Evolutionary conservation across 352 stramenopile species (phyloP), one percentile per base, ranked within the genome.

Genomic region (Phytophthora kernoviae): DNA sequence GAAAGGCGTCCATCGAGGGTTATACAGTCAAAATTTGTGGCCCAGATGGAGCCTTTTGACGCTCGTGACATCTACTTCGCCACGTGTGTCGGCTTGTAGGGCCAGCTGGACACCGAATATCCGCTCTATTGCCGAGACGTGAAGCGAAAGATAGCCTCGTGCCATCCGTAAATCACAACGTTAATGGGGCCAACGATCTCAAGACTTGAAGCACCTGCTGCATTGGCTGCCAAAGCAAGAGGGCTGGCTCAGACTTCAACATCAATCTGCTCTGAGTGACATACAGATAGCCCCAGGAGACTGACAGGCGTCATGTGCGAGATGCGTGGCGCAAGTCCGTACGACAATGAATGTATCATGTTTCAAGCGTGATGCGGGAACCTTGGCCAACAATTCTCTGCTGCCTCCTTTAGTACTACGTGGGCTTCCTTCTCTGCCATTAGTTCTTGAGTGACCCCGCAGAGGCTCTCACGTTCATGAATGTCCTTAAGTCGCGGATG

Each of bases 251-350:
- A 11, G 14, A 27, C 47, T 44, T 67, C 39, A 46, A 62, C 53
- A 15, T 62, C 36, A 61, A 66, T 2, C 30, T 11, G 30, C 11
- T 50, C 39, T 42, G 22, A 61, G 20, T 47, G 33, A 34, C 30
- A 34, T 24, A 55, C 15, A n/a, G 21, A n/a, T n/a, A n/a, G n/a
- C n/a, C 12, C 11, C 18, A 15, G 24, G 17, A n/a, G n/a, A n/a
- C 1, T 20, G 9, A 1, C 58, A 52, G 51, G 43, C 58, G 43
- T 43, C 42, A 59, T 37, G 20, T 67, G 30, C 27, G 50, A 60
- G 51, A 51, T 40, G 50, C 24, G 34, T 30, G 32, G 57, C 57
- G 42, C 48, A 40, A 54, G 9, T 5, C 15, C 37, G 37, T 12
- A 34, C 30, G 30, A 34, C n/a, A n/a, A n/a, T n/a, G 11, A 34